phyloP scores from a whole-genome alignment of 164 flowering plant species.

The grape (Vitis vinifera) region ASM3070453v1 NC_081822.1:9669501-9670000 shows the following conservation, averaged over 20 bases:
- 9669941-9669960: conserved; percentile 12
- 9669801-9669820: conserved; percentile 7
- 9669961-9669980: neutral
- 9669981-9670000: conserved; percentile 30
- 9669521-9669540: conserved; percentile 21
- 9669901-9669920: conserved; percentile 14
- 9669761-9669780: conserved; percentile 5
- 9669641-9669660: neutral
- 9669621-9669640: conserved; percentile 10
- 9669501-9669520: conserved; percentile 15
- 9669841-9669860: conserved; percentile 22
- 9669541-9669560: conserved; percentile 21
- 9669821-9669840: conserved; percentile 20
- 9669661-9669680: conserved; percentile 7
- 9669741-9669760: neutral
- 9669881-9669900: conserved; percentile 22
- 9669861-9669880: conserved; percentile 24
- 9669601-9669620: neutral
- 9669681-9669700: conserved; percentile 12
- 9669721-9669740: conserved; percentile 16
- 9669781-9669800: conserved; percentile 7
- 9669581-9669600: conserved; percentile 9
- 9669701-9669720: conserved; percentile 14
- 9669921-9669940: conserved; percentile 10
- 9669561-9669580: conserved; percentile 17